Base-by-base conservation (phyloP, 768 basidiomycete genomes). In the Clavulina sp. region DNA sequence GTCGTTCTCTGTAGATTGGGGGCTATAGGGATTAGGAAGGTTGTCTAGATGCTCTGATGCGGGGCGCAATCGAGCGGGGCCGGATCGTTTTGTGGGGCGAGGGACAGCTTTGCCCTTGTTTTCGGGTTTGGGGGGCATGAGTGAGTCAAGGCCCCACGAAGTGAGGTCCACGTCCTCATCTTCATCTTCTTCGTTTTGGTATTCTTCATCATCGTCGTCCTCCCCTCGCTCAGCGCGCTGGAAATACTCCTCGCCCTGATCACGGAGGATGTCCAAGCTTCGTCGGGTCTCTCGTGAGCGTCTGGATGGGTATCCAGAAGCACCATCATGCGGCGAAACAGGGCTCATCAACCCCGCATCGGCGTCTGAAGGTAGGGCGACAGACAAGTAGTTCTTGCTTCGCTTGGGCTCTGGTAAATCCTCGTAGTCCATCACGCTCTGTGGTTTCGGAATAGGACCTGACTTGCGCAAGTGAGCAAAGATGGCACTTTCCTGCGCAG, bases 81-180 rank as follows among this genome's bases (percentile, higher is more conserved):
- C 32, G n/a, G n/a, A n/a, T n/a, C n/a, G n/a, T n/a, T n/a, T n/a
- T n/a, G n/a, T n/a, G 29, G 40, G 18, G 59, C 60, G 52, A 63
- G 66, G 48, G 16, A 49, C 49, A 23, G 44, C 41, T 29, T 56
- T 52, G 28, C 63, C 62, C 65, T 78, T 81, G 57, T 81, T 77
- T 82, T 81, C 1, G 77, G 72, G 55, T 84, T 76, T 65, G 85
- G 78, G 4, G 26, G 43, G 43, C 13, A 46, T 46, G 43, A 46
- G 43, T 9, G 77, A 73, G 53, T 85, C 81, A 24, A 89, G 69
- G 2, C 86, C 86, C 85, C 84, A 89, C 18, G 84, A 86, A 2
- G 80, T 71, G 52, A 88, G 69, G 60, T 87, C 86, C 30, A 81
- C 52, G 24, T 72, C 74, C 30, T 73, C 71, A 40, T 70, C 74